A percentile compares a stretch with the other conserved stretches of the same genome.
phyloP scores from a whole-genome alignment of 129 eudicot genomes.

The Centaurea solstitialis region DNA sequence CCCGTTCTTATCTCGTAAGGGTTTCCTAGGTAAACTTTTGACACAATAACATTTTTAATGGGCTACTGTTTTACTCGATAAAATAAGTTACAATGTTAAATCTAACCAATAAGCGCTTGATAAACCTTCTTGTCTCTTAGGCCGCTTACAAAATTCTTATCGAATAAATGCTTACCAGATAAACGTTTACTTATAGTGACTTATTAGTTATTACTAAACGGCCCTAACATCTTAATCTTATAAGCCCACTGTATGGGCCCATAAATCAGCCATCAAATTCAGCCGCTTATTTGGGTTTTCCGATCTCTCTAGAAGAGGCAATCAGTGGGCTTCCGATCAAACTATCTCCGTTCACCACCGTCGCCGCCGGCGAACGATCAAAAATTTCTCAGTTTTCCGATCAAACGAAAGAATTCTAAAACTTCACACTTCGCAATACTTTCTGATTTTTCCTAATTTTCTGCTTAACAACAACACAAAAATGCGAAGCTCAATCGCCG shows the following conservation, averaged over 20 bases:
- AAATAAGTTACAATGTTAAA: too few species aligned
- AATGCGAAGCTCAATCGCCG: conserved; percentile 46
- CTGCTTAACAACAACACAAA: not conserved
- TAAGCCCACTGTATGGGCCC: not conserved
- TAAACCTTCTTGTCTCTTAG: too few species aligned
- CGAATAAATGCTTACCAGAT: too few species aligned
- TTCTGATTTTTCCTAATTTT: conserved; percentile 10
- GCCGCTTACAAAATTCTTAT: too few species aligned
- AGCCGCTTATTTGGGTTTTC: conserved; percentile 13
- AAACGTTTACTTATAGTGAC: too few species aligned
- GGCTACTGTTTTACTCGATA: too few species aligned
- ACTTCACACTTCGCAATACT: not conserved
- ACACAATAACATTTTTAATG: too few species aligned
- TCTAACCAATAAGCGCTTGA: too few species aligned
- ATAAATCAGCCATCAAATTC: not conserved
- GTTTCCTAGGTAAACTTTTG: too few species aligned
- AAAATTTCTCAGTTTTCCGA: not conserved
- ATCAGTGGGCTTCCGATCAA: not conserved
- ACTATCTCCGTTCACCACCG: conserved; percentile 2
- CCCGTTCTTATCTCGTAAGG: too few species aligned
- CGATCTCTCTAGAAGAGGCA: not conserved
- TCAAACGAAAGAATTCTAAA: not conserved
- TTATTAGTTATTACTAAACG: too few species aligned
- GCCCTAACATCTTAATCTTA: too few species aligned
- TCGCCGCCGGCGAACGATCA: not conserved